Evolutionary conservation across 805 yeast species (phyloP).

Genomic region (Barnettozyma siamensis): DNA sequence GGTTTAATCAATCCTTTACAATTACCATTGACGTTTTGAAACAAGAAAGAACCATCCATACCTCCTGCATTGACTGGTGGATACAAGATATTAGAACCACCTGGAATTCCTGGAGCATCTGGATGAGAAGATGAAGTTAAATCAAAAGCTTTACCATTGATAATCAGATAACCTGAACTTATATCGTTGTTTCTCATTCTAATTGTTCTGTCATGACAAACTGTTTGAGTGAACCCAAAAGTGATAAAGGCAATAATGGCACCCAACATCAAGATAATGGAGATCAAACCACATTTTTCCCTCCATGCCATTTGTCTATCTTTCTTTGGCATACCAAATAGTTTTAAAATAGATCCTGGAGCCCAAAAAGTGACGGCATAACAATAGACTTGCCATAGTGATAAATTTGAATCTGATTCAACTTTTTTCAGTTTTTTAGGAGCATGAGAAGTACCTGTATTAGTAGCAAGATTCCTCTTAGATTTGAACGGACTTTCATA

Average conservation of each 20-base stretch:
- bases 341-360: conserved; percentile 62
- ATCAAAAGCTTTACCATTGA: conserved; percentile 79
- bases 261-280: conserved; percentile 69
- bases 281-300: conserved; percentile 82
- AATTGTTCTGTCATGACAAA: conserved; percentile 46
- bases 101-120: conserved; percentile 68
- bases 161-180: conserved; percentile 53
- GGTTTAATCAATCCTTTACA: conserved; percentile 78
- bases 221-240: conserved; percentile 83
- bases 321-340: conserved; percentile 73
- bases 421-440: neutral
- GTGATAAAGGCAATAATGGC: conserved; percentile 79
- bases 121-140: conserved; percentile 73
- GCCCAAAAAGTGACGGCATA: conserved; percentile 86
- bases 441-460: neutral
- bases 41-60: conserved; percentile 73
- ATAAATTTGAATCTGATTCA: conserved; percentile 15
- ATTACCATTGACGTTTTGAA: conserved; percentile 89
- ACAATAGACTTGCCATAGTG: conserved; percentile 81
- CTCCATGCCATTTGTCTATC: conserved; percentile 96
- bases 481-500: conserved; percentile 23
- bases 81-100: conserved; percentile 66
- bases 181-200: conserved; percentile 62
- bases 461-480: conserved; percentile 1
- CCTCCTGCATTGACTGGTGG: conserved; percentile 91